Conservation (phyloP, 768 basidiomycete genomes). For the Coprinopsis strossmayeri region DNA sequence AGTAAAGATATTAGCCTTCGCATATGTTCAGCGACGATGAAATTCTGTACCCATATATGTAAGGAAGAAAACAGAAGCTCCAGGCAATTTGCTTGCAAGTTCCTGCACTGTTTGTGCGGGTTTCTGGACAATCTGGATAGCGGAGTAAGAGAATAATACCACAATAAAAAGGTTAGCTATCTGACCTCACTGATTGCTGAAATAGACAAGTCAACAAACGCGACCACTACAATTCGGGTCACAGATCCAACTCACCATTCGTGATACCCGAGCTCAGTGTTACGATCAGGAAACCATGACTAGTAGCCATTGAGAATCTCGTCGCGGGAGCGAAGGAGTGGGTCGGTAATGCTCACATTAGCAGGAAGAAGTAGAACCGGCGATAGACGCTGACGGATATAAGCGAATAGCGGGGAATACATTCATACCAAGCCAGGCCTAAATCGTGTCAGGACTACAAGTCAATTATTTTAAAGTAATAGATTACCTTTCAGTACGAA, state of each 20-base stretch:
- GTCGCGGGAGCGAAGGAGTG: neutral
- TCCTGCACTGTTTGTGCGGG: conserved; percentile 36
- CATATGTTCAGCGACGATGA: neutral
- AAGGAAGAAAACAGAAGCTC: conserved; percentile 55
- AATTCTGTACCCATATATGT: conserved; percentile 42
- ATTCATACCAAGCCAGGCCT: conserved; percentile 62
- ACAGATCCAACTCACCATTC: conserved; percentile 17
- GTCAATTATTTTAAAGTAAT: neutral
- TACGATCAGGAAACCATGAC: conserved; percentile 69
- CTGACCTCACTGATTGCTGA: conserved; percentile 19
- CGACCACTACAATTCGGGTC: neutral
- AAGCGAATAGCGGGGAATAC: conserved; percentile 59
- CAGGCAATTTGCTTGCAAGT: conserved; percentile 46
- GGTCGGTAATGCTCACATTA: conserved; percentile 32
- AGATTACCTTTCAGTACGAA: conserved; percentile 44
- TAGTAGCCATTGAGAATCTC: conserved; percentile 12
- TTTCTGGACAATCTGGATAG: conserved; percentile 30
- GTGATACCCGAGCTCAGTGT: conserved; percentile 59
- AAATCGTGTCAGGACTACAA: neutral
- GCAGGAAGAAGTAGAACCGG: conserved; percentile 63
- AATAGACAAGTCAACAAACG: neutral
- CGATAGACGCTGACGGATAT: conserved; percentile 69
- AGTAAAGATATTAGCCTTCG: neutral
- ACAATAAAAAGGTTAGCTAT: neutral
- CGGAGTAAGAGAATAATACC: neutral